These are phyloP conservation scores for Ophiostoma pallidulum DNA, from an alignment of 2,329 filamentous ascomycete genomes.

Conservation along the genomic window DNA sequence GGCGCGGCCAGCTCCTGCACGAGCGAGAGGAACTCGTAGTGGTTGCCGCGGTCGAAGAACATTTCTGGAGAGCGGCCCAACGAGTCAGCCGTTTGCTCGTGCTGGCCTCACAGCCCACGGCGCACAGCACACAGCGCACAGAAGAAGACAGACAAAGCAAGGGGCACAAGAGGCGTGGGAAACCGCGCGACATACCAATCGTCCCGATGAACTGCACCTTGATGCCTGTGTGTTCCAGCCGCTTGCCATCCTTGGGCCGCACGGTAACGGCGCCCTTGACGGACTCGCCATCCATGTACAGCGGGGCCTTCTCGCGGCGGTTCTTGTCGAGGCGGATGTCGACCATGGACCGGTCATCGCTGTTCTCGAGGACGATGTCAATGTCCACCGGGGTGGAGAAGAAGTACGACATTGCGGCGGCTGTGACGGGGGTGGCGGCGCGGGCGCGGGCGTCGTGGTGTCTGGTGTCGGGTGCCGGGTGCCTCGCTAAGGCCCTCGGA, in stretches of 20 bases:
- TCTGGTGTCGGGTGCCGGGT: background rate
- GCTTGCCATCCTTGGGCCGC: constrained; percentile 93
- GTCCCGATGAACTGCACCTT: constrained; percentile 99
- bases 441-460: background rate
- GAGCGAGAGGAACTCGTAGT: constrained; percentile 96
- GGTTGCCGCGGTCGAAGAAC: constrained; percentile 99
- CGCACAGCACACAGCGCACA: no score
- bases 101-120: no score
- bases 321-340: constrained; percentile 99
- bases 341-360: constrained; percentile 87
- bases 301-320: constrained; percentile 87
- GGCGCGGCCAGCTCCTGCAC: constrained; percentile 95
- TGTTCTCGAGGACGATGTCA: constrained; percentile 93
- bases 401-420: constrained; percentile 76
- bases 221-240: constrained; percentile 95
- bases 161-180: no score
- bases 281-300: constrained; percentile 97
- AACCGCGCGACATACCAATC: no score
- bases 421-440: background rate
- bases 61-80: no score
- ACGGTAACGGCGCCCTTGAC: constrained; percentile 95
- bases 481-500: background rate
- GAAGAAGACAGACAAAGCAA: constrained; percentile 3
- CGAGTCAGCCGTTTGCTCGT: background rate
- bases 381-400: constrained; percentile 98